Percentiles rank a stretch among this genome's conserved stretches.
Evolutionary conservation across 1,284 basidiomycete species (phyloP).

Genomic region (Entoloma clypeatum): DNA sequence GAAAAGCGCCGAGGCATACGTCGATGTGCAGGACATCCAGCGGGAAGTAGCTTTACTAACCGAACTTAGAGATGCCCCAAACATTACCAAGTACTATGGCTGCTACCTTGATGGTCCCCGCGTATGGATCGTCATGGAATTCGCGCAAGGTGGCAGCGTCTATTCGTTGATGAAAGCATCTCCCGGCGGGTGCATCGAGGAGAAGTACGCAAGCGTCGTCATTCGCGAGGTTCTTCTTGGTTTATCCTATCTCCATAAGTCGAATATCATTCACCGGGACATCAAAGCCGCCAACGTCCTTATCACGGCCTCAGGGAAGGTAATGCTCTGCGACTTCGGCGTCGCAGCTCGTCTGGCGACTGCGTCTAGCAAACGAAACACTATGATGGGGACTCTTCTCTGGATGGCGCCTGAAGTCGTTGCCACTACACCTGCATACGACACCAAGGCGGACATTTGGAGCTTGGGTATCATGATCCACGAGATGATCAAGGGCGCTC

Average conservation of each 20-base stretch:
- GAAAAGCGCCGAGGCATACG: slow-evolving; percentile 80
- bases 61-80: slow-evolving; percentile 84
- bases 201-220: slow-evolving; percentile 87
- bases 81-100: slow-evolving; percentile 95
- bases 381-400: slow-evolving; percentile 93
- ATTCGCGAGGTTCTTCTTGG: slow-evolving; percentile 86
- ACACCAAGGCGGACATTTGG: slow-evolving; percentile 97
- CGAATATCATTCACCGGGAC: slow-evolving; percentile 94
- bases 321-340: slow-evolving; percentile 96
- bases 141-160: slow-evolving; percentile 93
- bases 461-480: slow-evolving; percentile 93
- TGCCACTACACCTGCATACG: slow-evolving; percentile 83
- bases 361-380: slow-evolving; percentile 86
- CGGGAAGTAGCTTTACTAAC: slow-evolving; percentile 92
- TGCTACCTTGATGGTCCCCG: slow-evolving; percentile 93
- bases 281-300: slow-evolving; percentile 97
- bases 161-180: slow-evolving; percentile 85
- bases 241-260: slow-evolving; percentile 86
- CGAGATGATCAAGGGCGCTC: slow-evolving; percentile 93
- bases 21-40: slow-evolving; percentile 96
- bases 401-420: slow-evolving; percentile 99
- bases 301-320: slow-evolving; percentile 80
- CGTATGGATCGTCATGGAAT: slow-evolving; percentile 99
- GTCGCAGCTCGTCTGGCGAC: slow-evolving; percentile 92
- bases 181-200: slow-evolving; percentile 81